A percentile compares a stretch with the other conserved stretches of the same genome.
These are phyloP conservation scores for Hippophae rhamnoides DNA, from an alignment of 306 rosid genomes.

Conservation along the genomic window DNA sequence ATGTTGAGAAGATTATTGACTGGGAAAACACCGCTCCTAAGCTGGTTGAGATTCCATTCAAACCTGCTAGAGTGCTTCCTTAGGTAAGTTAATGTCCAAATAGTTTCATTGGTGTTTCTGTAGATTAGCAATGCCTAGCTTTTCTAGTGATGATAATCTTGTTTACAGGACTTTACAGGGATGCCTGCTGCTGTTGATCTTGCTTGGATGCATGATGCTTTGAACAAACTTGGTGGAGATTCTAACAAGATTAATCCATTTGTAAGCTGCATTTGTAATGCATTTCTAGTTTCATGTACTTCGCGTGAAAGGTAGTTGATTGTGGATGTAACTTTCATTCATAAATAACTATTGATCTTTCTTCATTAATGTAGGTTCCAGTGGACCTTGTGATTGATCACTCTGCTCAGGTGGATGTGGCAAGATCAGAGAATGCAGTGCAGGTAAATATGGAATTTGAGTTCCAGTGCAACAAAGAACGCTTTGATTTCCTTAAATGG, in stretches of 20 bases:
- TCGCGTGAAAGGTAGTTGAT: not conserved
- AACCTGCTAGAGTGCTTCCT: slow-evolving; percentile 91
- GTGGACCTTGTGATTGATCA: slow-evolving; percentile 97
- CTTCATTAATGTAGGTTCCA: slow-evolving; percentile 52
- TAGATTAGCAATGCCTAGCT: slow-evolving; percentile 6
- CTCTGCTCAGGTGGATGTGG: slow-evolving; percentile 94
- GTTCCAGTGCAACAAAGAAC: slow-evolving; percentile 69
- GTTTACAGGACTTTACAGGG: slow-evolving; percentile 84
- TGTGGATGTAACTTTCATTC: not conserved
- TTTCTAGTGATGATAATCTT: slow-evolving; percentile 10
- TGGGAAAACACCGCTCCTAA: slow-evolving; percentile 82
- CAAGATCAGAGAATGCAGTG: slow-evolving; percentile 88
- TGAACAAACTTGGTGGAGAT: slow-evolving; percentile 87
- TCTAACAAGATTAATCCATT: slow-evolving; percentile 88
- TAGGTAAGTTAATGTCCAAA: slow-evolving; percentile 39
- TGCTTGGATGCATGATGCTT: slow-evolving; percentile 95
- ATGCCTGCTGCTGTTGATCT: slow-evolving; percentile 98
- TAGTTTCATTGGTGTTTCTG: not conserved
- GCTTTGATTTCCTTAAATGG: slow-evolving; percentile 95
- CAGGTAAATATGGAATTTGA: slow-evolving; percentile 88
- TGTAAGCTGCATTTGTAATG: slow-evolving; percentile 36
- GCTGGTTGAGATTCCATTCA: slow-evolving; percentile 87
- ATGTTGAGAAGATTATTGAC: slow-evolving; percentile 82
- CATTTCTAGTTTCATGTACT: not conserved
- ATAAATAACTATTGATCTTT: not conserved